A percentile compares a stretch with the other conserved stretches of the same genome.
Conservation (phyloP, 2,329 filamentous ascomycete species). For the Fusarium tanahbumbuense region DNA sequence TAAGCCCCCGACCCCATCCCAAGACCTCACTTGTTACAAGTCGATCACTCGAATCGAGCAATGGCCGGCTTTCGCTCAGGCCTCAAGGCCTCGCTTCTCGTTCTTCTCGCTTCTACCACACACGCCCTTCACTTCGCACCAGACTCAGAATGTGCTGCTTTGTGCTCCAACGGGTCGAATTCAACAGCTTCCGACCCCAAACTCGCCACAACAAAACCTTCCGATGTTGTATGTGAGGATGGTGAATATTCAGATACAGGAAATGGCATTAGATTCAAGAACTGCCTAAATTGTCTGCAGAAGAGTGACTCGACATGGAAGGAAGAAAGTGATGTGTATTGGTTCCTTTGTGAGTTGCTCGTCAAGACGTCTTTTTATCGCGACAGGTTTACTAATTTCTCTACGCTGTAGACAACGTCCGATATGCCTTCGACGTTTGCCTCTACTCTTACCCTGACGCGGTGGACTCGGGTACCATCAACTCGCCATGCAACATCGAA, state of each 20-base stretch:
- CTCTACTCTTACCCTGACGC: constrained; percentile 54
- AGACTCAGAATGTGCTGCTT: constrained; percentile 61
- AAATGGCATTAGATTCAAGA: constrained; percentile 59
- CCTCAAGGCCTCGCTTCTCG: neutral
- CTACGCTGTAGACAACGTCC: constrained; percentile 58
- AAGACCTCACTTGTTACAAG: neutral
- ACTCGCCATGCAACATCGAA: constrained; percentile 58
- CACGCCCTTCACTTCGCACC: constrained; percentile 56
- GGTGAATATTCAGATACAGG: constrained; percentile 51
- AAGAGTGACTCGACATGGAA: constrained; percentile 51
- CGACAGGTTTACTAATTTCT: neutral
- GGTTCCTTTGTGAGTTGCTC: constrained; percentile 60
- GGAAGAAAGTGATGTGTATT: constrained; percentile 46
- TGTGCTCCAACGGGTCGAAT: constrained; percentile 57
- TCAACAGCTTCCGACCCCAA: constrained; percentile 50
- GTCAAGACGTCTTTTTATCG: no score
- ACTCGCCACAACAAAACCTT: constrained; percentile 57
- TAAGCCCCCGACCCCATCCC: neutral
- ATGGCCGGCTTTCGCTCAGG: neutral
- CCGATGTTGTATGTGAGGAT: constrained; percentile 62
- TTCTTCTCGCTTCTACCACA: no score
- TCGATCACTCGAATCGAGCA: neutral
- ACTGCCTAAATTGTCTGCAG: constrained; percentile 60
- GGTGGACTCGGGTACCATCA: constrained; percentile 45
- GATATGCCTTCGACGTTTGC: constrained; percentile 61